Conservation (phyloP, 1,284 basidiomycete genomes). For the Apiotrichum laibachii region DNA sequence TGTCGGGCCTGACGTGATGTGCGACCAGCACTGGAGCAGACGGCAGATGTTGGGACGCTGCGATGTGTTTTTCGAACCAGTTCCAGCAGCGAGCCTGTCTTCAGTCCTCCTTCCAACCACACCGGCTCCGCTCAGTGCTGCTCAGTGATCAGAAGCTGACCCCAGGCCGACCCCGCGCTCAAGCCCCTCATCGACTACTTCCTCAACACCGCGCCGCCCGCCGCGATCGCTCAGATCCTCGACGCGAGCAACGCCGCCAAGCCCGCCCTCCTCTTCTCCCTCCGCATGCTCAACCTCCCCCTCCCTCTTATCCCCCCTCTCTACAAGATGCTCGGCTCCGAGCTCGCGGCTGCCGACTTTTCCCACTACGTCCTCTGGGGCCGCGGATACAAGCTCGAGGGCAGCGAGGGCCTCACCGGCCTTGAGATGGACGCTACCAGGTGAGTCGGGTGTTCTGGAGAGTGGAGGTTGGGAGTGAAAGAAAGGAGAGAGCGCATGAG, state of each 20-base stretch:
- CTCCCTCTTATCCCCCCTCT: slow-evolving; percentile 83
- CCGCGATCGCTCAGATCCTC: slow-evolving; percentile 40
- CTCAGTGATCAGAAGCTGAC: no score
- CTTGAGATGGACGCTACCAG: slow-evolving; percentile 36
- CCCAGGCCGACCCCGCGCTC: slow-evolving; percentile 66
- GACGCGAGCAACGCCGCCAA: slow-evolving; percentile 52
- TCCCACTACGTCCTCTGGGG: slow-evolving; percentile 49
- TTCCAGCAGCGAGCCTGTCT: no score
- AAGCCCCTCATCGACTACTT: slow-evolving; percentile 70
- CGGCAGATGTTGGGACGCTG: no score
- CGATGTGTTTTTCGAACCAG: no score
- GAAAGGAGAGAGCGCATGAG: not conserved
- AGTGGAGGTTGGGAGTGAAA: not conserved
- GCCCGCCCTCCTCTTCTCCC: slow-evolving; percentile 76
- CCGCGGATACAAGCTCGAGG: slow-evolving; percentile 49
- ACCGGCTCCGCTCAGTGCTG: no score
- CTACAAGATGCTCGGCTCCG: slow-evolving; percentile 79
- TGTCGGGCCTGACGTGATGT: not conserved
- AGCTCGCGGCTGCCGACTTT: slow-evolving; percentile 60
- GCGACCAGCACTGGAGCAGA: no score
- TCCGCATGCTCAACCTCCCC: slow-evolving; percentile 88
- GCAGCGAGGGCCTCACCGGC: slow-evolving; percentile 41
- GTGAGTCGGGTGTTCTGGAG: slow-evolving; percentile 17
- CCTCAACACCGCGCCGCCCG: slow-evolving; percentile 54
- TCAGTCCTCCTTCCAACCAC: no score